Evolutionary conservation across 345 rosid genomes (phyloP), one percentile per base, ranked within the genome.

Genomic region (Acer negundo): DNA sequence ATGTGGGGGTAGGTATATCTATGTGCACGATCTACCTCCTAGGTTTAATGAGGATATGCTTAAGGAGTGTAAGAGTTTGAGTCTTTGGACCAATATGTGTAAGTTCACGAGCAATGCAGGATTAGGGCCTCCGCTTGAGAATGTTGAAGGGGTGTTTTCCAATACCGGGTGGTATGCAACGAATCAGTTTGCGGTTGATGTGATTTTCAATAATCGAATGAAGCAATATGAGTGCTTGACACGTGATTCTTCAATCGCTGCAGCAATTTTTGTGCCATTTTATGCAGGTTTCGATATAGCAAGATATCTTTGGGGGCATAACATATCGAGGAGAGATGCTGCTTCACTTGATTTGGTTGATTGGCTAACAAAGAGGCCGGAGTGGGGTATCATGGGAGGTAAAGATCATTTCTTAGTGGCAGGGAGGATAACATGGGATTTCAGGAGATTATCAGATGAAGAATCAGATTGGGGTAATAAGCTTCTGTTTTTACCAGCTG

Each of bases 391-490:
- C 3, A 93, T 89, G 97, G 85, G 80, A 62, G 98, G 97, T 13
- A 88, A 79, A 88, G 98, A 95, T 85, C 98, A 93, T 83, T 95
- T 93, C 79, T 87, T 93, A 56, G 98, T 95, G 58, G 97, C 93
- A 0, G 98, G 98, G 56, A 86, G 97, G 85, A 95, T 92, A 51
- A 89, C 98, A 0, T 95, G 98, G 98, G 98, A 95, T 83, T 95
- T 92, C 79, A 87, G 98, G 89, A 89, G 95, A 77, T 75, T 90
- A 78, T 58, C 85, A 6, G 98, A 93, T 10, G 86, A 90, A 61
- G 97, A 92, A 70, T 17, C 79, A 1, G 94, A 95, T 35, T 95
- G 98, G 98, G 98, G 98, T 13, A 93, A 92, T 76, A 93, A 95
- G 87, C 93, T 95, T 82, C 84, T 95, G 76, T 89, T 89, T 81